phyloP scores from a whole-genome alignment of 2,329 filamentous ascomycete species.

The Paecilomyces fulvus region DNA sequence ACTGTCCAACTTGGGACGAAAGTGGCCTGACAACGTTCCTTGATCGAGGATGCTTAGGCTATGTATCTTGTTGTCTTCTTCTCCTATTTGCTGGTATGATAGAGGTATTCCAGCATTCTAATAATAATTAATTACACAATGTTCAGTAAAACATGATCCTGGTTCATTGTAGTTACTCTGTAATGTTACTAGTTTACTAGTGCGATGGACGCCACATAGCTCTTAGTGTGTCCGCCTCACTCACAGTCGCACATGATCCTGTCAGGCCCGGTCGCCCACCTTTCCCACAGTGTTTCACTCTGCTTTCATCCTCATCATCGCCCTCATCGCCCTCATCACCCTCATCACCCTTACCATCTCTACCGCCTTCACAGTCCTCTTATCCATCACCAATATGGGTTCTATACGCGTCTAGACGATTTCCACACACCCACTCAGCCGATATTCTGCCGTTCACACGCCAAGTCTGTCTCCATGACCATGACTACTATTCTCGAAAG shows the following conservation, averaged over 20 bases:
- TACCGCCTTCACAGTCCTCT: background rate
- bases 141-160: background rate
- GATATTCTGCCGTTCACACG: background rate
- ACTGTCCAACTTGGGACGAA: background rate
- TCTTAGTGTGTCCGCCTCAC: background rate
- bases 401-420: background rate
- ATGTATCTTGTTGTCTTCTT: background rate
- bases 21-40: background rate
- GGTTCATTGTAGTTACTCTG: too few relatives aligned
- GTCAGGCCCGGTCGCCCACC: background rate
- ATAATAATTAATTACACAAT: background rate
- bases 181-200: background rate
- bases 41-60: background rate
- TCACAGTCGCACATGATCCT: background rate
- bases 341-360: background rate
- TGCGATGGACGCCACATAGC: background rate
- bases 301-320: too few relatives aligned
- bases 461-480: conserved; percentile 18
- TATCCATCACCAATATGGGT: background rate
- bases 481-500: conserved; percentile 29
- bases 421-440: background rate
- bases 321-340: background rate
- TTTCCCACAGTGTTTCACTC: background rate
- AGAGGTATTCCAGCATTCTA: background rate
- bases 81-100: background rate